phyloP scores from a whole-genome alignment of 768 basidiomycete genomes.

The Macrolepiota fuliginosa region DNA sequence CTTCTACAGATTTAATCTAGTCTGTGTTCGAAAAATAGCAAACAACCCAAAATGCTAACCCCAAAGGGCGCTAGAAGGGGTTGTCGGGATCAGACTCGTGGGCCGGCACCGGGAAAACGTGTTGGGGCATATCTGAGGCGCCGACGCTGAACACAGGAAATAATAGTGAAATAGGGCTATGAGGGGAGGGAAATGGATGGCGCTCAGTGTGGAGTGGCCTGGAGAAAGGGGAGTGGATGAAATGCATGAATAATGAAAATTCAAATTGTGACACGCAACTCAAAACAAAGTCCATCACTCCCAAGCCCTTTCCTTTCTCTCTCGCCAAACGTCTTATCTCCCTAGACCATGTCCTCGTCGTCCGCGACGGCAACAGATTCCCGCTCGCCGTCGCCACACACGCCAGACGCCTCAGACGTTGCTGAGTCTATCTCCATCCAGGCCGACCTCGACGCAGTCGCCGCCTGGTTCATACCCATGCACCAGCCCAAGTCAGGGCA shows the following conservation, averaged over 20 bases:
- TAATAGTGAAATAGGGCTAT: not conserved
- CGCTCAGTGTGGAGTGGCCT: not conserved
- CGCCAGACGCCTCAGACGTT: slow-evolving; percentile 63
- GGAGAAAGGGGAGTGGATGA: not conserved
- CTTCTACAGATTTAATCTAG: not conserved
- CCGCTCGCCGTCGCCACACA: slow-evolving; percentile 70
- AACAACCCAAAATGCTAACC: not conserved
- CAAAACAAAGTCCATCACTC: slow-evolving; percentile 5
- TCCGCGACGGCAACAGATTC: slow-evolving; percentile 54
- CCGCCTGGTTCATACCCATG: slow-evolving; percentile 58
- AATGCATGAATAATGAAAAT: too few species aligned
- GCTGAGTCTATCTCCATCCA: slow-evolving; percentile 49
- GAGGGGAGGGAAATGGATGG: not conserved
- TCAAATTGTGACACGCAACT: not conserved
- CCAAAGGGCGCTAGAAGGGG: not conserved
- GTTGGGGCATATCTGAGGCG: not conserved
- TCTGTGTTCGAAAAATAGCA: not conserved
- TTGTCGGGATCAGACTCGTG: not conserved
- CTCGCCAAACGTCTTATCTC: slow-evolving; percentile 10
- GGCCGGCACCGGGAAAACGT: not conserved
- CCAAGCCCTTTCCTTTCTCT: slow-evolving; percentile 11
- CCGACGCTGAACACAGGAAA: not conserved
- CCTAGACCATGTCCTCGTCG: slow-evolving; percentile 54
- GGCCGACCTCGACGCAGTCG: slow-evolving; percentile 41
- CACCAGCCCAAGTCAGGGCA: slow-evolving; percentile 39